Base-by-base conservation (phyloP, 2,329 filamentous ascomycete species). In the Colletotrichum ledebouriae region DNA sequence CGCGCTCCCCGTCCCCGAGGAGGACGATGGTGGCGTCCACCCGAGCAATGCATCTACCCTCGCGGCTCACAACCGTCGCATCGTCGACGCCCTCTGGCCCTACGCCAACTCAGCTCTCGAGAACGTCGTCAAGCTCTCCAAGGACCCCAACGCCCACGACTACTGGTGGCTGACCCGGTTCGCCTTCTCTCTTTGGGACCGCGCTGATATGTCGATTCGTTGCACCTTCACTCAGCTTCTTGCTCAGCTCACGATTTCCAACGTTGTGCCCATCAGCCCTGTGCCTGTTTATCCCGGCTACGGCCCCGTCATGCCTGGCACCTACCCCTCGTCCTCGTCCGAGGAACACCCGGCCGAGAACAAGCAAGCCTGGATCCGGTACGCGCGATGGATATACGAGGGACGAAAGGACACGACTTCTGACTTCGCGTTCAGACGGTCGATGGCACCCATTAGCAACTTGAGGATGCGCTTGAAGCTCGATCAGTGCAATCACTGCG, bases 151-250 rank as follows among this genome's bases (percentile, higher is more conserved):
- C 9, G 64, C 67, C 56, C 29, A 57, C 39, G 20, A 59, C 5
- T 59, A 63, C 29, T 71, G 70, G 70, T 62, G 55, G 62, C 34
- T 59, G 15, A 49, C 53, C 20, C 67, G 70, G n/a, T 50, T 50
- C n/a, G 63, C 67, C 11, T 71, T 71, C 15, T 52, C 58, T 2
- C 37, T 71, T 39, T 55, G 57, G 22, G 59, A 71, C 20, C 61
- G 44, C 4, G 41, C 49, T 20, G 65, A 69, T 17, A 22, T 58
- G 6, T 58, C 47, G 12, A 59, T 67, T 15, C 67, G 63, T 9
- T 67, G 63, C 50, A 17, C 39, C 22, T 71, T 71, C 59, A 42
- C 60, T 11, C 70, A 71, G 67, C 29, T 55, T 11, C 59, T 71
- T 9, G 59, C 49, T 11, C 39, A 63, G 12, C 49, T 70, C 17